Evolutionary conservation across 495 filamentous ascomycete genomes (phyloP), one percentile per base, ranked within the genome.

Genomic region (Penicillium taxi): DNA sequence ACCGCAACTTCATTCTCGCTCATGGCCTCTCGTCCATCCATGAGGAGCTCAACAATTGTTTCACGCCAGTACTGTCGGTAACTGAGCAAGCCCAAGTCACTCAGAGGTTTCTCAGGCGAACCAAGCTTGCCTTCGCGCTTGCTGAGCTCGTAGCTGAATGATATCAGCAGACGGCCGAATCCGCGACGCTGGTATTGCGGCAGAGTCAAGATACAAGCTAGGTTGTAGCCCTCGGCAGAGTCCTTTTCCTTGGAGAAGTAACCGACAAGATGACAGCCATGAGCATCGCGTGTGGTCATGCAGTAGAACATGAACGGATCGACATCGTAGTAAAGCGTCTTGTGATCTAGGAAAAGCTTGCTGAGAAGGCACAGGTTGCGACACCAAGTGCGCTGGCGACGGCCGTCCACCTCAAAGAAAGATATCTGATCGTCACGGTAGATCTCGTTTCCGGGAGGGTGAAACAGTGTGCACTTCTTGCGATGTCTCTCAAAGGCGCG

Each of bases 201-300:
- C 0, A 98, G 70, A 0, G 93, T 96, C 42, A 96, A 67, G 59
- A 98, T 98, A 72, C 91, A 98, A 11, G 91, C 93, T 13, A 98
- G 78, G 61, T 98, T 98, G 67, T 96, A 98, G 14, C 84, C 86
- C 35, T 96, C 91, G 1, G 86, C 86, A 21, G 80, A 86, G 56
- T 96, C 93, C 44, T 98, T 98, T 64, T 98, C 91, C 57, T 98
- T 98, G 47, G 83, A 90, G 59, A 98, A 98, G 56, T 94, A 98
- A 37, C 91, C 91, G 33, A 96, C 84, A 0, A 98, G 71, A 53
- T 96, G 91, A 55, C 81, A 90, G 7, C 91, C 91, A 32, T 81
- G 82, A 30, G 85, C 81, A 41, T 86, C 84, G 37, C 87, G 77
- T 9, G 78, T 82, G 35, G 78, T 83, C 91, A 98, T 98, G 74